phyloP scores from a whole-genome alignment of 768 basidiomycete species.

The Boletus reticuloceps region DNA sequence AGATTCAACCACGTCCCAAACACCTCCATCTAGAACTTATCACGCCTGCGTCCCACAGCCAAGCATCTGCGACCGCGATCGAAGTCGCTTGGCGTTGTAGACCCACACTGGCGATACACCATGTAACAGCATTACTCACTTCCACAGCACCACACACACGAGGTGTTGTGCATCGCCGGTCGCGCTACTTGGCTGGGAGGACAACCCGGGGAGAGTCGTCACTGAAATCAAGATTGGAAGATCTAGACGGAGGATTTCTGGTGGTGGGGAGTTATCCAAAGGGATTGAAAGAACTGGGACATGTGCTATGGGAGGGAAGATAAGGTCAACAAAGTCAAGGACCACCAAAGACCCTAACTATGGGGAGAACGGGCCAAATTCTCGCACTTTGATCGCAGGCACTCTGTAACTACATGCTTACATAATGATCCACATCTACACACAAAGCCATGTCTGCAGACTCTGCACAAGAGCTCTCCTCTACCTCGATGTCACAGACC shows the following conservation, averaged over 20 bases:
- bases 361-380: conserved; percentile 36
- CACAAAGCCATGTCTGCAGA: conserved; percentile 12
- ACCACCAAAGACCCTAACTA: conserved; percentile 37
- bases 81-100: conserved; percentile 34
- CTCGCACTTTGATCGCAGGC: conserved; percentile 1
- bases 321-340: conserved; percentile 16
- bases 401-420: conserved; percentile 1
- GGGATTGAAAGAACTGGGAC: conserved; percentile 34
- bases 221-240: conserved; percentile 19
- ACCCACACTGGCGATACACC: conserved; percentile 41
- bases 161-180: conserved; percentile 34
- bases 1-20: conserved; percentile 36
- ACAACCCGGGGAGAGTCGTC: conserved; percentile 32
- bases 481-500: conserved; percentile 2
- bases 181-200: conserved; percentile 38
- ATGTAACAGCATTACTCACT: conserved; percentile 31
- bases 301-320: conserved; percentile 11
- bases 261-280: conserved; percentile 42
- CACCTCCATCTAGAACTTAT: conserved; percentile 37
- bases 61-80: conserved; percentile 22
- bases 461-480: conserved; percentile 1
- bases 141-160: too few relatives aligned
- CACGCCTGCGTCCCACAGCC: conserved; percentile 28
- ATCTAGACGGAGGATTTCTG: conserved; percentile 27
- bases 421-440: not conserved